These are phyloP conservation scores for Vigna angularis DNA, from an alignment of 306 rosid species.

Conservation along the genomic window DNA sequence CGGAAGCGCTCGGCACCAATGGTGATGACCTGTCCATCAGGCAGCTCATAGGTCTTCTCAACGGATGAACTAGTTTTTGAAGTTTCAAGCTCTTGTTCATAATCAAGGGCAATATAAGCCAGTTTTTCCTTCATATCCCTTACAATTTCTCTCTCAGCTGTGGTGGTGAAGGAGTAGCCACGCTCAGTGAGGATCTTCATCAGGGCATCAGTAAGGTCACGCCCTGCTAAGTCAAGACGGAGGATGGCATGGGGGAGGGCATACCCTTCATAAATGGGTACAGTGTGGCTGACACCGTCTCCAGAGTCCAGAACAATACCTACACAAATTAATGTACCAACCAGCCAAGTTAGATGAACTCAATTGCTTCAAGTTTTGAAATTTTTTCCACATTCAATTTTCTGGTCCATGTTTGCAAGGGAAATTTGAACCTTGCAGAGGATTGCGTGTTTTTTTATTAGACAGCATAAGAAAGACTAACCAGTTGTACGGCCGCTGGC, in stretches of 20 bases:
- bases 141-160: conserved; percentile 89
- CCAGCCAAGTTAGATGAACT: background rate
- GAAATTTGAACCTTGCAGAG: background rate
- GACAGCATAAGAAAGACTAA: conserved; percentile 46
- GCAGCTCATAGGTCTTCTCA: conserved; percentile 86
- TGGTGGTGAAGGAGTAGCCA: conserved; percentile 87
- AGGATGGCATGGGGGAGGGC: conserved; percentile 89
- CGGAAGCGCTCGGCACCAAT: conserved; percentile 94
- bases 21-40: conserved; percentile 91
- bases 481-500: conserved; percentile 97
- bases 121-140: conserved; percentile 89
- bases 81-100: conserved; percentile 90
- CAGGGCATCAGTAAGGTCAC: conserved; percentile 79
- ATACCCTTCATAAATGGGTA: conserved; percentile 83
- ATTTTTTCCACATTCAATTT: too few species aligned
- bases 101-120: conserved; percentile 81
- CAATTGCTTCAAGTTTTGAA: background rate
- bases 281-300: conserved; percentile 92
- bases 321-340: conserved; percentile 43
- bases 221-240: conserved; percentile 86
- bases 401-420: too few species aligned
- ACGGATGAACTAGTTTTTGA: conserved; percentile 77
- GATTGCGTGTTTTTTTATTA: background rate
- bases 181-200: conserved; percentile 86
- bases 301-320: conserved; percentile 92